These are phyloP conservation scores for Chaetothyriales sp. DNA, from an alignment of 2,329 filamentous ascomycete species.

Conservation along the genomic window DNA sequence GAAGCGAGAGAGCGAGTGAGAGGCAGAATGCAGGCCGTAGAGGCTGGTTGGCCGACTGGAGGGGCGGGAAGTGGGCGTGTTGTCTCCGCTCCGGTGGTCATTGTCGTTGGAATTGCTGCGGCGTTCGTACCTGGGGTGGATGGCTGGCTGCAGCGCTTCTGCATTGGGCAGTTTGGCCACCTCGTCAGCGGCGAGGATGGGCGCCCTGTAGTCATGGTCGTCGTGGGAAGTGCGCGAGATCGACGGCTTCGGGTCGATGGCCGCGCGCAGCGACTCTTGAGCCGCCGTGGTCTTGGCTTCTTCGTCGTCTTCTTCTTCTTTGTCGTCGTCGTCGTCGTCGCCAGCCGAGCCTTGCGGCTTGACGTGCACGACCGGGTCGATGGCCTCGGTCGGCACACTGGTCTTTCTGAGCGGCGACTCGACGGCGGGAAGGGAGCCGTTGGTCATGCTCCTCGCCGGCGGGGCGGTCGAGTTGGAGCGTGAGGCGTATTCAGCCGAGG, in stretches of 20 bases:
- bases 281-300: slow-evolving; percentile 32
- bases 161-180: slow-evolving; percentile 58
- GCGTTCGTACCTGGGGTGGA: slow-evolving; percentile 58
- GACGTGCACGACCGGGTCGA: slow-evolving; percentile 15
- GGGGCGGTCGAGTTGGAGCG: slow-evolving; percentile 51
- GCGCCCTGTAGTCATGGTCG: slow-evolving; percentile 53
- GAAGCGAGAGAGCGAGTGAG: slow-evolving; percentile 35
- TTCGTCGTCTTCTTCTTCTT: slow-evolving; percentile 22
- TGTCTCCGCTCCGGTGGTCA: slow-evolving; percentile 37
- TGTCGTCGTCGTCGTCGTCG: too few species aligned
- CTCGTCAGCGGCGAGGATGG: slow-evolving; percentile 83
- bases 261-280: slow-evolving; percentile 27
- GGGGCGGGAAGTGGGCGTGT: slow-evolving; percentile 43
- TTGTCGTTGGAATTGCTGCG: slow-evolving; percentile 47
- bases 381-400: slow-evolving; percentile 31
- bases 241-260: slow-evolving; percentile 37
- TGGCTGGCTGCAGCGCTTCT: slow-evolving; percentile 62
- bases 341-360: slow-evolving; percentile 14
- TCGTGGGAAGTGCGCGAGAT: slow-evolving; percentile 33
- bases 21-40: slow-evolving; percentile 39
- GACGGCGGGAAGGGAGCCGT: slow-evolving; percentile 31
- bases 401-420: slow-evolving; percentile 41
- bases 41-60: slow-evolving; percentile 51
- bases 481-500: slow-evolving; percentile 68
- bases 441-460: slow-evolving; percentile 28